A percentile compares a stretch with the other conserved stretches of the same genome.
phyloP scores from a whole-genome alignment of 225 moss, liverwort and hornwort species.

The Climacium dendroides region DNA sequence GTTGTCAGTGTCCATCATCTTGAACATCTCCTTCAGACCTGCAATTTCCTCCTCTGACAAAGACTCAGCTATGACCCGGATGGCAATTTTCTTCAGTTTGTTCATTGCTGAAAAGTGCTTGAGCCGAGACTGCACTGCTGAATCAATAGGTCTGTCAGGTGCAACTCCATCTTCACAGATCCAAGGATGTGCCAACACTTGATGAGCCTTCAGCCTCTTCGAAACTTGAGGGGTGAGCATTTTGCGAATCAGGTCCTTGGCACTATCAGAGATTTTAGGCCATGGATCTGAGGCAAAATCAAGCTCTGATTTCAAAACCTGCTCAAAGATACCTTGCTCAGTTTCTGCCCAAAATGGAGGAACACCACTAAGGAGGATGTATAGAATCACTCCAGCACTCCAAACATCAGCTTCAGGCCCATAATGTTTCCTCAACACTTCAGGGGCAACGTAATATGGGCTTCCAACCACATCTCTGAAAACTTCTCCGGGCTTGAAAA shows the following conservation, averaged over 20 bases:
- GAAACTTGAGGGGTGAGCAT: constrained; percentile 29
- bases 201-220: constrained; percentile 37
- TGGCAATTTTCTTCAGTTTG: constrained; percentile 44
- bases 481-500: constrained; percentile 32
- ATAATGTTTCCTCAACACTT: constrained; percentile 27
- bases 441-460: constrained; percentile 41
- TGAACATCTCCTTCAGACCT: constrained; percentile 46
- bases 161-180: constrained; percentile 46
- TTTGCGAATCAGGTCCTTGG: constrained; percentile 38
- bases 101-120: constrained; percentile 50
- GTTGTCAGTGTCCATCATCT: constrained; percentile 49
- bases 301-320: constrained; percentile 37
- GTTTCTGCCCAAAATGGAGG: constrained; percentile 49
- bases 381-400: constrained; percentile 45
- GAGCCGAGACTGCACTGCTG: constrained; percentile 42
- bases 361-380: constrained; percentile 43
- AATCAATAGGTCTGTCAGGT: constrained; percentile 38
- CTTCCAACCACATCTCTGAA: constrained; percentile 47
- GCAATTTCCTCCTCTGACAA: constrained; percentile 44
- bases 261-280: constrained; percentile 39
- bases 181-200: constrained; percentile 45
- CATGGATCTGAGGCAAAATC: constrained; percentile 35
- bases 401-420: constrained; percentile 48
- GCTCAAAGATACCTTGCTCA: constrained; percentile 43
- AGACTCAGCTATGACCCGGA: constrained; percentile 38